Base-by-base conservation (phyloP, 2,329 filamentous ascomycete genomes). In the Gyromitra esculenta region DNA sequence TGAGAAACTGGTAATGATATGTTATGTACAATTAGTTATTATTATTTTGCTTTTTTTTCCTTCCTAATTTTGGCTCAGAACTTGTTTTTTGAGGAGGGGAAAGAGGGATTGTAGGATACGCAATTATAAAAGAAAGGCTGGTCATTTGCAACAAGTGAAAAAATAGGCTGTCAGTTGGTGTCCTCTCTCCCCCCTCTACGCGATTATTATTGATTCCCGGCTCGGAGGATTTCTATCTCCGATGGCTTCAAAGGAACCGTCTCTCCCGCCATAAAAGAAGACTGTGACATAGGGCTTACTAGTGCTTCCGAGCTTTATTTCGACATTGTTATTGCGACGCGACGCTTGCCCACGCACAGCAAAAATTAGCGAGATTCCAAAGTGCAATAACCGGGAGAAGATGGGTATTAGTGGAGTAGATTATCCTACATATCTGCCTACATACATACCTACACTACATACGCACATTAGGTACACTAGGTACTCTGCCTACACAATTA, bases 1-100 rank as follows among this genome's bases (percentile, higher is more conserved):
- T 1, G 52, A 11, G 9, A 21, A 11, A 56, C 21, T 43, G 37
- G 35, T 60, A 43, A 43, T 60, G 57, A 60, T 63, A 35, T 74
- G 52, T 68, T 57, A 59, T 73, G 62, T 73, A 74, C 56, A 56
- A 87, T 82, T 48, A 74, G 57, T 67, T 75, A 50, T 67, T 56
- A 18, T 50, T 65, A 37, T 57, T 11, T 59, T 69, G 37, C 43
- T 45, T 45, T 63, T 45, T 13, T 45, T 31, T 15, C 35, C 25
- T 45, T 45, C 2, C 39, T 21, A 9, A 8, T 31, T 21, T 56
- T 11, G 18, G 25, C 21, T 31, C 25, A 31, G 25, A 31, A 31
- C 25, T 31, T 31, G 25, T 31, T 31, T 31, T 31, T 31, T 31
- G 4, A 31, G 25, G 25, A 31, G 25, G 25, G 25, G 2, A 1